Percentiles rank a stretch among this genome's conserved stretches.
Evolutionary conservation across 1,284 basidiomycete species (phyloP).

Genomic region (Leccinum griseonigrum): DNA sequence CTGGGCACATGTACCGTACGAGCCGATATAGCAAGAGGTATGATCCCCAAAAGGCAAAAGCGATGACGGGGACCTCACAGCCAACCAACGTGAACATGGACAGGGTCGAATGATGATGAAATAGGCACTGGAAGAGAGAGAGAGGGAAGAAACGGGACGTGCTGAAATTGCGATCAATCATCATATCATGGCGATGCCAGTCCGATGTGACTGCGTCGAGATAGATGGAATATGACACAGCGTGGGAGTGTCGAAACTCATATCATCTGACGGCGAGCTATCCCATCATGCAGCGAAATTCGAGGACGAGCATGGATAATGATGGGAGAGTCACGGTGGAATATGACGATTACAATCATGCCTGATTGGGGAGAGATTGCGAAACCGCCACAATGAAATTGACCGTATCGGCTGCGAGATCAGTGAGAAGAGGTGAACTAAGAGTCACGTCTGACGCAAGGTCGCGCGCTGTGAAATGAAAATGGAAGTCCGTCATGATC

Average conservation of each 20-base stretch:
- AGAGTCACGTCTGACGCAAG: slow-evolving; percentile 1
- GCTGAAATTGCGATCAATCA: neutral
- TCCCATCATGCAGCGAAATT: neutral
- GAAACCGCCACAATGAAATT: slow-evolving; percentile 8
- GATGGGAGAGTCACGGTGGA: neutral
- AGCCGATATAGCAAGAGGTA: slow-evolving; percentile 6
- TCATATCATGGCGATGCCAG: neutral
- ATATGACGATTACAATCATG: neutral
- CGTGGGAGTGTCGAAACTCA: neutral
- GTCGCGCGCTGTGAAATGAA: slow-evolving; percentile 20
- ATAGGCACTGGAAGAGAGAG: neutral
- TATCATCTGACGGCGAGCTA: neutral
- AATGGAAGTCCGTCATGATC: slow-evolving; percentile 24
- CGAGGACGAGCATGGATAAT: neutral
- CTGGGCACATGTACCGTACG: slow-evolving; percentile 11
- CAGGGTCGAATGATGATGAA: slow-evolving; percentile 11
- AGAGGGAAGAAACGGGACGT: neutral
- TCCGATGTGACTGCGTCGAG: neutral
- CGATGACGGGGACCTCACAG: slow-evolving; percentile 23
- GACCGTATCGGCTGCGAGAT: slow-evolving; percentile 19
- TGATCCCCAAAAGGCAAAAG: slow-evolving; percentile 20
- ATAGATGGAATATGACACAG: neutral
- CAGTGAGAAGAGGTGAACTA: slow-evolving; percentile 4
- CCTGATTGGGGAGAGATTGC: slow-evolving; percentile 7
- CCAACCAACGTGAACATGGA: neutral